Base-by-base conservation (phyloP, 1,139 yeast species). In the Lodderomyces elongisporus region DNA sequence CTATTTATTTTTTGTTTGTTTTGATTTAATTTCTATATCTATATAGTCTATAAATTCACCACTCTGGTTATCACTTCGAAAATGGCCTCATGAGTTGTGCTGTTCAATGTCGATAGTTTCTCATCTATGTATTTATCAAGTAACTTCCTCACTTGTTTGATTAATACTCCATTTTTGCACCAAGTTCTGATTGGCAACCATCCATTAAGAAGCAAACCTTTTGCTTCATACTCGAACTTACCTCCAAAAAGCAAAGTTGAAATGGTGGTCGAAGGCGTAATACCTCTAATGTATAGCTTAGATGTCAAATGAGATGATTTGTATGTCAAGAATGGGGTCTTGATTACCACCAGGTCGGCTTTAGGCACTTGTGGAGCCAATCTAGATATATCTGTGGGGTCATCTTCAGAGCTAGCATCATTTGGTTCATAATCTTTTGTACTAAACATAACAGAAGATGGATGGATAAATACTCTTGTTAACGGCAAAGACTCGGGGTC, bases 111-210 rank as follows among this genome's bases (percentile, higher is more conserved):
- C 1, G 62, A 53, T 16, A 68, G 48, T 30, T 76, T 76, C 17
- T 68, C 70, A 31, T 75, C 83, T 36, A 89, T 73, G 1, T 83
- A 74, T 14, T 70, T 62, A 50, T 88, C 95, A 17, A 89, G 59
- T 30, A 87, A 52, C 14, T 62, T 51, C 44, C 94, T 65, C 34
- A 91, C 59, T 38, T 82, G 74, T 41, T 84, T 84, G 25, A 88
- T 71, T 34, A 89, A 62, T 4, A 91, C 95, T 1, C 93, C 97
- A 49, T 89, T 87, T 46, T 93, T 83, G 44, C 95, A 85, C 96
- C 97, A 88, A 3, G 95, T 85, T 44, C 85, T 66, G 23, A 91
- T 65, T 6, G 95, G 88, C 21, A 84, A 58, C 96, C 96, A 84
- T 32, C 72, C 69, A 48, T 84, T 95, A 38, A 88, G 52, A 17